These are phyloP conservation scores for Pythium volutum DNA, from an alignment of 352 stramenopile species.

Conservation along the genomic window DNA sequence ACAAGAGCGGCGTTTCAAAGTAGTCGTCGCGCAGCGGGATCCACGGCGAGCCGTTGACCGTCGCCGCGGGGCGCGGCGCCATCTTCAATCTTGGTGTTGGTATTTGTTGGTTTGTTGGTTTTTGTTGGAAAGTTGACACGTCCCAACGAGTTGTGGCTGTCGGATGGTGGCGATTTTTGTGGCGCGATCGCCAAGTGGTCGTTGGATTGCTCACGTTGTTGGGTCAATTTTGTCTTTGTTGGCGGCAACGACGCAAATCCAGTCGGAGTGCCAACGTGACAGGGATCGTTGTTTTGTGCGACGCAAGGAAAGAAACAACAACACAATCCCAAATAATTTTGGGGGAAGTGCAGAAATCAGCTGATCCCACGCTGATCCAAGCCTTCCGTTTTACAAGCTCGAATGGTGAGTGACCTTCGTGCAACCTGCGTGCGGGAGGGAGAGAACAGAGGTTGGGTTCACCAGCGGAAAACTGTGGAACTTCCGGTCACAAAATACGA, in stretches of 20 bases:
- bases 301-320: too few species aligned
- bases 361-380: too few species aligned
- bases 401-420: constrained; percentile 20
- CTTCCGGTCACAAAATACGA: neutral
- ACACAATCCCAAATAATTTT: too few species aligned
- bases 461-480: too few species aligned
- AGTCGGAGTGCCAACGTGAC: neutral
- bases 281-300: too few species aligned
- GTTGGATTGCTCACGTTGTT: too few species aligned
- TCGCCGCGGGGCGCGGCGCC: neutral
- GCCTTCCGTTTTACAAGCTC: neutral
- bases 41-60: constrained; percentile 31
- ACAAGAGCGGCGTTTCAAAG: constrained; percentile 70
- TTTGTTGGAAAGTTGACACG: neutral
- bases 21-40: constrained; percentile 73
- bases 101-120: neutral
- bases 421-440: too few species aligned
- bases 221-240: neutral
- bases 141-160: too few species aligned
- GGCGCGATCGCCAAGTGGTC: too few species aligned
- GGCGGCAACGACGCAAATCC: neutral
- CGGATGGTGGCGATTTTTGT: too few species aligned
- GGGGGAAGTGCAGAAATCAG: neutral
- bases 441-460: too few species aligned
- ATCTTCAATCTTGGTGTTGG: neutral